Percentiles rank a stretch among this genome's conserved stretches.
Conservation (phyloP, 805 yeast species). For the Hanseniaspora thailandica region DNA sequence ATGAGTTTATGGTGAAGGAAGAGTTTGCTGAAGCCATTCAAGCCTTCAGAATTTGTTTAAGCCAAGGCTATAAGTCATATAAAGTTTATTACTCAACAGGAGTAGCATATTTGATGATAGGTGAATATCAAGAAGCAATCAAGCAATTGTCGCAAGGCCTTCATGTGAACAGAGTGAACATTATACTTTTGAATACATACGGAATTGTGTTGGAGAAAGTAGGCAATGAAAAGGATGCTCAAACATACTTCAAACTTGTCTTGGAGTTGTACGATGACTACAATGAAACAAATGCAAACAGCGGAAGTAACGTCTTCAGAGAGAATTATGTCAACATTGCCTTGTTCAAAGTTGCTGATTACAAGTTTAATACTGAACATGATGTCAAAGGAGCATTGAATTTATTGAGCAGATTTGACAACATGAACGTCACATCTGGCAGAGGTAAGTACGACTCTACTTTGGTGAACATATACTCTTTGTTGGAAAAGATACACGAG, state of each 20-base stretch:
- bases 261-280: conserved; percentile 15
- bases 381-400: not conserved
- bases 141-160: conserved; percentile 15
- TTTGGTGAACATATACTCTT: conserved; percentile 2
- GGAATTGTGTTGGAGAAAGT: conserved; percentile 22
- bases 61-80: conserved; percentile 71
- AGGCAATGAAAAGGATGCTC: not conserved
- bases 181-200: conserved; percentile 27
- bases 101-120: conserved; percentile 78
- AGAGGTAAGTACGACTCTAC: not conserved
- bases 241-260: conserved; percentile 14
- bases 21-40: conserved; percentile 81
- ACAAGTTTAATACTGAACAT: not conserved
- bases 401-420: not conserved
- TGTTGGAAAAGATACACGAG: not conserved
- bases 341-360: not conserved
- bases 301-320: not conserved
- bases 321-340: conserved; percentile 10
- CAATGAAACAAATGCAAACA: not conserved
- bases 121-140: conserved; percentile 49
- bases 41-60: conserved; percentile 66
- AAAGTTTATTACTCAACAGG: conserved; percentile 95
- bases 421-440: not conserved
- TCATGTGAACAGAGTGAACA: conserved; percentile 17
- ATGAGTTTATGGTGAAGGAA: conserved; percentile 78